Evolutionary conservation across 768 basidiomycete species (phyloP).

Genomic region (Pleurotus tuber-regium): DNA sequence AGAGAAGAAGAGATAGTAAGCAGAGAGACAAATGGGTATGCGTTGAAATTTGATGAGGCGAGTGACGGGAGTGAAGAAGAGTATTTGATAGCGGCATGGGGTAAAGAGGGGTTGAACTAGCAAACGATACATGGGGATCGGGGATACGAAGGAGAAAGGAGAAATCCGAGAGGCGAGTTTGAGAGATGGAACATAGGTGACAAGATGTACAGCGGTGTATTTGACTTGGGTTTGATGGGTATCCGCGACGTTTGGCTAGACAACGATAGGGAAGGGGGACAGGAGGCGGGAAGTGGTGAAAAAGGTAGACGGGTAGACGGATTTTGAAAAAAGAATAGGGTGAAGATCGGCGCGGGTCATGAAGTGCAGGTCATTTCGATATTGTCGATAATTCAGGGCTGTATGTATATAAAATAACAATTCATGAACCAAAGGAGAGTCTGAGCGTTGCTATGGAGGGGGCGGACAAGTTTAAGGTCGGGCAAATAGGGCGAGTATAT

Average conservation of each 20-base stretch:
- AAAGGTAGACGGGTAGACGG: not conserved
- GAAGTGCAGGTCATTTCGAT: constrained; percentile 10
- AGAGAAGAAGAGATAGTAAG: not conserved
- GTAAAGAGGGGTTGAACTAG: not conserved
- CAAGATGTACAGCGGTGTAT: constrained; percentile 6
- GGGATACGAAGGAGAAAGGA: constrained; percentile 2
- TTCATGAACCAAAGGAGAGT: constrained; percentile 5
- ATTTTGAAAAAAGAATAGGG: not conserved
- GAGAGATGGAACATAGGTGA: not conserved
- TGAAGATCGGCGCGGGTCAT: constrained; percentile 7
- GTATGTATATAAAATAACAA: constrained; percentile 10
- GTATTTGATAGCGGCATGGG: not conserved
- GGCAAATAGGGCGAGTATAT: constrained; percentile 2
- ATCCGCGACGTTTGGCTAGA: constrained; percentile 9
- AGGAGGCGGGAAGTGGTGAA: not conserved
- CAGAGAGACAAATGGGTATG: constrained; percentile 1
- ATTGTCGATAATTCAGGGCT: constrained; percentile 12
- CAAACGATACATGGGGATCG: constrained; percentile 10
- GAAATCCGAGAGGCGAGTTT: not conserved
- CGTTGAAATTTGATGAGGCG: not conserved
- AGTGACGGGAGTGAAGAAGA: too few species aligned
- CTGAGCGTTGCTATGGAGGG: constrained; percentile 1
- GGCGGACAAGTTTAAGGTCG: too few species aligned
- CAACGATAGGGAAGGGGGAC: not conserved
- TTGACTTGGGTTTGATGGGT: not conserved